Evolutionary conservation across 495 filamentous ascomycete genomes (phyloP).

Genomic region (Aspergillus funiculosus): DNA sequence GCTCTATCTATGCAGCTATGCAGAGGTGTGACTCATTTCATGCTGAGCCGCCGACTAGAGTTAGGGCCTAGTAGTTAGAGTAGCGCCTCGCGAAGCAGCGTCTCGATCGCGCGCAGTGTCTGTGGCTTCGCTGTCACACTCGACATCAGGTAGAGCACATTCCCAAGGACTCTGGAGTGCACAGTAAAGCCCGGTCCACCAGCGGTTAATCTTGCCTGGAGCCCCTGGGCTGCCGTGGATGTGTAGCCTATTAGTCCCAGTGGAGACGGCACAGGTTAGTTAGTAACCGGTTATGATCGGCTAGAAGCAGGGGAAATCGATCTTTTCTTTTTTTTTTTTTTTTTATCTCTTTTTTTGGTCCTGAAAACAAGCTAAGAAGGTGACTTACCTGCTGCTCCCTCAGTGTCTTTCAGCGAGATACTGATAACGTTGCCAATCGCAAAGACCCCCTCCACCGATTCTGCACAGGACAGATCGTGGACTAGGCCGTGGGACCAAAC

Average conservation of each 20-base stretch:
- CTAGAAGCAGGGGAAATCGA: not conserved
- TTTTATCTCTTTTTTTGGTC: not conserved
- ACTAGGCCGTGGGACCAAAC: slow-evolving; percentile 58
- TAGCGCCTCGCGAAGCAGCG: slow-evolving; percentile 28
- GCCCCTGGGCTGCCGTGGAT: slow-evolving; percentile 53
- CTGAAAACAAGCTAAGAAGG: too few species aligned
- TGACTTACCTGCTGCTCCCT: slow-evolving; percentile 43
- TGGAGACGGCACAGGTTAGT: slow-evolving; percentile 22
- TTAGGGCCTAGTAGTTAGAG: too few species aligned
- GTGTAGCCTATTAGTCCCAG: slow-evolving; percentile 56
- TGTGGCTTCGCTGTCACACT: slow-evolving; percentile 53
- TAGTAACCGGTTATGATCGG: slow-evolving; percentile 10
- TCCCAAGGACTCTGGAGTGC: slow-evolving; percentile 68
- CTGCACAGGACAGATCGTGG: slow-evolving; percentile 45
- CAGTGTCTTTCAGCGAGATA: slow-evolving; percentile 50
- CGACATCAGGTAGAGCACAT: slow-evolving; percentile 74
- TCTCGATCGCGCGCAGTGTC: slow-evolving; percentile 46
- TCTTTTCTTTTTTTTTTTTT: not conserved
- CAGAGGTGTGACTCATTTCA: too few species aligned
- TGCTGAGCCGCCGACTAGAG: too few species aligned
- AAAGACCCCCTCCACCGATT: slow-evolving; percentile 56
- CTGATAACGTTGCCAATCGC: slow-evolving; percentile 67
- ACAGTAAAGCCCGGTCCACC: slow-evolving; percentile 48
- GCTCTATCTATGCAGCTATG: too few species aligned
- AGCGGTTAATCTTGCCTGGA: slow-evolving; percentile 50